phyloP scores from a whole-genome alignment of 805 yeast genomes.

The Schwanniomyces occidentalis region DNA sequence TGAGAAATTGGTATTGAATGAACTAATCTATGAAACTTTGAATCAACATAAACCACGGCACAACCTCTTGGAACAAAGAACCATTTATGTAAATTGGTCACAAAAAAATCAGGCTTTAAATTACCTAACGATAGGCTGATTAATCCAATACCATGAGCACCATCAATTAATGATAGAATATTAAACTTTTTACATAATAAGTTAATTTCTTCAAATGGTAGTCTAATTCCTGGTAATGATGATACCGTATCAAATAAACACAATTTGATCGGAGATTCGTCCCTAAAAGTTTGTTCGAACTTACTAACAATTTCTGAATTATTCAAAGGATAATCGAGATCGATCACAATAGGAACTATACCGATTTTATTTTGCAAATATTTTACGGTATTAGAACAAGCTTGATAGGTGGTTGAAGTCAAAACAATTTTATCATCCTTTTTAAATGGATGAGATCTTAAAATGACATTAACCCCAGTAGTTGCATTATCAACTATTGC shows the following conservation, averaged over 20 bases:
- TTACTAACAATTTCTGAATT: constrained; percentile 31
- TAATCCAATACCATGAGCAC: constrained; percentile 69
- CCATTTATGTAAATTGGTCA: constrained; percentile 74
- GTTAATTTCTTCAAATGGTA: constrained; percentile 56
- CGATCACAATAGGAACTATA: constrained; percentile 32
- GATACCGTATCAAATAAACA: constrained; percentile 58
- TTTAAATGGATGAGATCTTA: constrained; percentile 53
- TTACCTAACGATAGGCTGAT: constrained; percentile 39
- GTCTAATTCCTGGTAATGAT: constrained; percentile 61
- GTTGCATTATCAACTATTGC: constrained; percentile 64
- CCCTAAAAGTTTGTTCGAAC: constrained; percentile 21
- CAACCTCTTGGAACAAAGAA: constrained; percentile 55
- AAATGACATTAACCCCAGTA: constrained; percentile 54
- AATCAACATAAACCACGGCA: constrained; percentile 59
- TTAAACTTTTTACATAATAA: constrained; percentile 44
- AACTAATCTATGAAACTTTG: constrained; percentile 47
- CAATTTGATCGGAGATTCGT: constrained; percentile 27
- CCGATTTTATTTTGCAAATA: constrained; percentile 37
- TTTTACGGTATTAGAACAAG: constrained; percentile 53
- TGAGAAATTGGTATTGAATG: constrained; percentile 63
- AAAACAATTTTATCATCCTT: constrained; percentile 53
- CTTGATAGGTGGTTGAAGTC: constrained; percentile 51
- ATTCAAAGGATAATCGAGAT: constrained; percentile 44
- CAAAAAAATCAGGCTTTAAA: constrained; percentile 58
- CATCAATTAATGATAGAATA: constrained; percentile 63